phyloP scores from a whole-genome alignment of 148 eudicot genomes.

The Diospyros lotus region DNA sequence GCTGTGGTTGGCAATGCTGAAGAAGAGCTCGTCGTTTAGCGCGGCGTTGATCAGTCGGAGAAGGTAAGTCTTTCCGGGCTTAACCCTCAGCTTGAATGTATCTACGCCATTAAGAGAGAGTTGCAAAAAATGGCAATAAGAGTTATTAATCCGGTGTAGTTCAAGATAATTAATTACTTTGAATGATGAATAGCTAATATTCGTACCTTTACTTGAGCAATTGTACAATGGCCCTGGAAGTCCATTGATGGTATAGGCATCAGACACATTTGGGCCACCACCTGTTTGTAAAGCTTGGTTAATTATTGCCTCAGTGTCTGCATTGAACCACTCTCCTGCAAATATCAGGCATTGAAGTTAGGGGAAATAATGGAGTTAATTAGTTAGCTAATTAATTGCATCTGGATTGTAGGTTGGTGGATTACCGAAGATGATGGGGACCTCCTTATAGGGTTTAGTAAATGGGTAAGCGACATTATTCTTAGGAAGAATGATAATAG shows the following conservation, averaged over 20 bases:
- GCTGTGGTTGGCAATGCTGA: constrained; percentile 54
- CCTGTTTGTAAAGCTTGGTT: constrained; percentile 49
- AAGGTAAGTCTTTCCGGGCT: constrained; percentile 52
- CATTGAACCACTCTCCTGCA: constrained; percentile 61
- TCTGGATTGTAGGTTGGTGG: not conserved
- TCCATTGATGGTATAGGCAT: constrained; percentile 52
- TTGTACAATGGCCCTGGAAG: constrained; percentile 60
- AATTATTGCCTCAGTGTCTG: constrained; percentile 46
- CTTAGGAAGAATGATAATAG: constrained; percentile 47
- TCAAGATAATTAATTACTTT: too few relatives aligned
- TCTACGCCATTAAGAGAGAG: constrained; percentile 17
- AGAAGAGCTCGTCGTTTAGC: constrained; percentile 62
- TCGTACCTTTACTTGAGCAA: constrained; percentile 49
- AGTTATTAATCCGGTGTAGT: too few relatives aligned
- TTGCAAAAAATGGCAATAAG: too few relatives aligned
- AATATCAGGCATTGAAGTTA: not conserved
- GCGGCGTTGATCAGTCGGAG: constrained; percentile 60
- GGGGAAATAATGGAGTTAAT: too few relatives aligned
- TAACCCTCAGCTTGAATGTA: constrained; percentile 52
- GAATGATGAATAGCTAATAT: not conserved
- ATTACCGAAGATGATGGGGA: constrained; percentile 49
- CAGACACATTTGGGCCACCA: constrained; percentile 57
- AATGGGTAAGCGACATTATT: constrained; percentile 40
- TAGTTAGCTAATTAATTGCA: too few relatives aligned
- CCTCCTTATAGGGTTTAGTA: constrained; percentile 45